Evolutionary conservation across 2,329 filamentous ascomycete genomes (phyloP).

Genomic region (Pyrenochaeta sp.): DNA sequence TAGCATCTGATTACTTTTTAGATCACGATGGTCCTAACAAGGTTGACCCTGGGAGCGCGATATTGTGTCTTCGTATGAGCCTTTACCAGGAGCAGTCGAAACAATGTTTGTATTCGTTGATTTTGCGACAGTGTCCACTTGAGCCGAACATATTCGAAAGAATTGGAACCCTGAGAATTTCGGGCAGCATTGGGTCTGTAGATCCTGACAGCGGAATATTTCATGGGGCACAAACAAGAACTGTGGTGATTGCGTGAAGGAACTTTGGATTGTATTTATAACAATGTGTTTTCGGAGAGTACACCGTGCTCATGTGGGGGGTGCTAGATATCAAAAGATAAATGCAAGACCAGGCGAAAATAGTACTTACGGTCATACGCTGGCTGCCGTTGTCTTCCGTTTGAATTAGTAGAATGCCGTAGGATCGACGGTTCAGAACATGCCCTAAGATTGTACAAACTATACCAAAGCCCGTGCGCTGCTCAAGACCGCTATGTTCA

Average conservation of each 20-base stretch:
- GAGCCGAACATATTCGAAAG: not conserved
- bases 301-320: no score
- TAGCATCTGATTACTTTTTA: conserved; percentile 1
- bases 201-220: not conserved
- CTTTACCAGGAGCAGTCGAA: not conserved
- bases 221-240: not conserved
- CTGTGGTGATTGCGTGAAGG: not conserved
- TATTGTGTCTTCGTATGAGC: conserved; percentile 6
- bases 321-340: no score
- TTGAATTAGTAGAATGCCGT: no score
- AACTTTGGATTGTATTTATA: no score
- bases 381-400: no score
- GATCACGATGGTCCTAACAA: not conserved
- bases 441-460: no score
- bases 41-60: not conserved
- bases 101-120: conserved; percentile 1
- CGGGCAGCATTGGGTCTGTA: not conserved
- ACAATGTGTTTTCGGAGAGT: no score
- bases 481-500: no score
- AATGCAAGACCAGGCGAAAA: no score
- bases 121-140: not conserved
- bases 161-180: conserved; percentile 1
- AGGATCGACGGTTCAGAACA: no score
- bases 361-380: no score
- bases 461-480: no score